A percentile compares a stretch with the other conserved stretches of the same genome.
These are phyloP conservation scores for Cephaloascus albidus DNA, from an alignment of 805 yeast genomes.

Conservation along the genomic window DNA sequence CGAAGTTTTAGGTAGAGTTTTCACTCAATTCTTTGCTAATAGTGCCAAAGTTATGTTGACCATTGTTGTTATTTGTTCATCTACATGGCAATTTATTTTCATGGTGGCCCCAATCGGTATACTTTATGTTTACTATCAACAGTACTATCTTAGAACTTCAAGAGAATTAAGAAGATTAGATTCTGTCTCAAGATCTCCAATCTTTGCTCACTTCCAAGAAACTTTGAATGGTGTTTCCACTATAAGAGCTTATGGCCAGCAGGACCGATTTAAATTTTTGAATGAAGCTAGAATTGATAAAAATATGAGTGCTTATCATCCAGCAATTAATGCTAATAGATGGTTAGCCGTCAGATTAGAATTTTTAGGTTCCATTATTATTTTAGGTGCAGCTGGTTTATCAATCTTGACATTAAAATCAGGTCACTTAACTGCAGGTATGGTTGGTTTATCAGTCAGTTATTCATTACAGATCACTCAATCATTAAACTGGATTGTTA, in stretches of 20 bases:
- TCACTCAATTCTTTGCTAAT: slow-evolving; percentile 58
- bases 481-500: slow-evolving; percentile 91
- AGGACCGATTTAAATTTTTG: slow-evolving; percentile 50
- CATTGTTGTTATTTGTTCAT: slow-evolving; percentile 65
- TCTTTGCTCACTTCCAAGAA: slow-evolving; percentile 80
- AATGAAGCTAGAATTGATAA: slow-evolving; percentile 69
- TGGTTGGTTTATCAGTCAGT: slow-evolving; percentile 88
- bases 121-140: slow-evolving; percentile 65
- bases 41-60: slow-evolving; percentile 63
- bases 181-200: slow-evolving; percentile 72
- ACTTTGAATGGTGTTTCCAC: slow-evolving; percentile 68
- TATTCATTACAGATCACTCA: slow-evolving; percentile 92
- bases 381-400: slow-evolving; percentile 77
- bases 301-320: slow-evolving; percentile 88
- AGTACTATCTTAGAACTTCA: slow-evolving; percentile 65
- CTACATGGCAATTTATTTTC: slow-evolving; percentile 82
- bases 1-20: slow-evolving; percentile 63
- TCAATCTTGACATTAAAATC: slow-evolving; percentile 59
- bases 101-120: slow-evolving; percentile 61
- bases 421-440: slow-evolving; percentile 77
- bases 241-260: slow-evolving; percentile 66
- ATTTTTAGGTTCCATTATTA: slow-evolving; percentile 81
- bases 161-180: slow-evolving; percentile 79
- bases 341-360: slow-evolving; percentile 97
- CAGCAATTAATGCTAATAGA: slow-evolving; percentile 86